Conservation (phyloP, 2,329 filamentous ascomycete species). For the Fusarium mundagurra region DNA sequence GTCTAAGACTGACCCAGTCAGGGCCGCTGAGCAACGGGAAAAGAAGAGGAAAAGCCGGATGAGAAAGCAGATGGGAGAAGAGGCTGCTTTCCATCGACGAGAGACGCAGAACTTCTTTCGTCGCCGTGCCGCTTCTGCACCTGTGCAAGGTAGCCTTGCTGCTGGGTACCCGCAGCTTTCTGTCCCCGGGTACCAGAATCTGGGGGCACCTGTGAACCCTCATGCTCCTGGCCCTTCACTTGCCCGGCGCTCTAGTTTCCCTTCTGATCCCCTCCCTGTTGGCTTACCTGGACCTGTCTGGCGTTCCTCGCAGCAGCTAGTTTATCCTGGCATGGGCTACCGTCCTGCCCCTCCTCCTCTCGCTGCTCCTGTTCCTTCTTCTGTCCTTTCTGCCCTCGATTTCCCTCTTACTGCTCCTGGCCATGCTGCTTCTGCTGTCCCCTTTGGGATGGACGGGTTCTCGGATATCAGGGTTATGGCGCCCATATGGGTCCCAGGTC, state of each 20-base stretch:
- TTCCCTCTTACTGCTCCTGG: not conserved
- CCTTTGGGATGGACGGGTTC: not conserved
- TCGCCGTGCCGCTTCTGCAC: not conserved
- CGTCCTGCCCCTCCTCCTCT: rapidly evolving
- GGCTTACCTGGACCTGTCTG: rapidly evolving
- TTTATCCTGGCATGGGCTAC: rapidly evolving
- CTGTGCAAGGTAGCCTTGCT: too few species aligned
- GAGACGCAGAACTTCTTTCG: rapidly evolving
- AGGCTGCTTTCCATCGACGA: too few species aligned
- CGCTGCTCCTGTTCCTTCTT: not conserved
- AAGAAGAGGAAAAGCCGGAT: too few species aligned
- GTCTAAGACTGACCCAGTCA: not conserved
- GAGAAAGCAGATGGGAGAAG: rapidly evolving
- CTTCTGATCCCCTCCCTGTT: not conserved
- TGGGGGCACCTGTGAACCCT: too few species aligned
- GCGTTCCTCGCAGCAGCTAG: too few species aligned
- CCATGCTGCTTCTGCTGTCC: not conserved
- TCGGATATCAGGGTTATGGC: not conserved
- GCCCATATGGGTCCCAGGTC: not conserved
- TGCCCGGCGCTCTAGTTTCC: not conserved
- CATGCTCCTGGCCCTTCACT: not conserved
- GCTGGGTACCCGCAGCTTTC: rapidly evolving
- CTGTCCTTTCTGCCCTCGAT: not conserved
- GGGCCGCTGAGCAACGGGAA: not conserved
- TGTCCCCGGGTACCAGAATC: not conserved